A percentile compares a stretch with the other conserved stretches of the same genome.
These are phyloP conservation scores for Akanthomyces muscarius DNA, from an alignment of 2,329 filamentous ascomycete genomes.

Conservation along the genomic window DNA sequence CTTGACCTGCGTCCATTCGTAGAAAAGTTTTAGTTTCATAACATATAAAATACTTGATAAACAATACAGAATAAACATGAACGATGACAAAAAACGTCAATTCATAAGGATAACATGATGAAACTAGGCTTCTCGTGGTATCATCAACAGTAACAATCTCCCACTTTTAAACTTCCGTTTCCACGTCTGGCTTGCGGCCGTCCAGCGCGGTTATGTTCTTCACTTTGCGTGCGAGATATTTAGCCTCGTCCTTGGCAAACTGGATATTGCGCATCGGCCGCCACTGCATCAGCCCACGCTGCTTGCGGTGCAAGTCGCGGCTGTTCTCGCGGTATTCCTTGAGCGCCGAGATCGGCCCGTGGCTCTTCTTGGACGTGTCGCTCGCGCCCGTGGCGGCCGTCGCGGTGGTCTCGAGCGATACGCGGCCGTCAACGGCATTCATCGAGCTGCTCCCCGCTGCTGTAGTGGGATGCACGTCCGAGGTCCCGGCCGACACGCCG, in stretches of 20 bases:
- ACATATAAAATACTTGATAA: not conserved
- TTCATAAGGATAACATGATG: not conserved
- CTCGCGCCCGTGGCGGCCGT: slow-evolving; percentile 27
- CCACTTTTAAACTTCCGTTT: slow-evolving; percentile 60
- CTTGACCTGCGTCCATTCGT: slow-evolving; percentile 75
- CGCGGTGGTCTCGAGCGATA: slow-evolving; percentile 39
- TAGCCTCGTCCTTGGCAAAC: slow-evolving; percentile 85
- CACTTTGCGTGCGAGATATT: slow-evolving; percentile 70
- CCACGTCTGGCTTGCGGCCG: slow-evolving; percentile 81
- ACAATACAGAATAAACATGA: not conserved
- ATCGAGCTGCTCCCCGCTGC: slow-evolving; percentile 27
- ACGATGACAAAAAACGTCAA: slow-evolving; percentile 7
- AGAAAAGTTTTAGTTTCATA: slow-evolving; percentile 66
- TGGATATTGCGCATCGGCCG: slow-evolving; percentile 78
- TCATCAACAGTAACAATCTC: not conserved
- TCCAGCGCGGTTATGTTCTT: slow-evolving; percentile 73
- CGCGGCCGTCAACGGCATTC: slow-evolving; percentile 24
- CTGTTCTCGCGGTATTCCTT: slow-evolving; percentile 65
- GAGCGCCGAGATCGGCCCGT: slow-evolving; percentile 48
- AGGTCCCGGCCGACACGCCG: slow-evolving; percentile 30
- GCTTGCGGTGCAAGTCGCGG: slow-evolving; percentile 75
- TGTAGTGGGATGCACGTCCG: slow-evolving; percentile 14
- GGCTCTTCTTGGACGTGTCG: slow-evolving; percentile 28
- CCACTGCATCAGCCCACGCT: slow-evolving; percentile 93
- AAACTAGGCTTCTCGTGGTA: not conserved